Evolutionary conservation across 345 rosid genomes (phyloP).

Genomic region (Syzygium grande): DNA sequence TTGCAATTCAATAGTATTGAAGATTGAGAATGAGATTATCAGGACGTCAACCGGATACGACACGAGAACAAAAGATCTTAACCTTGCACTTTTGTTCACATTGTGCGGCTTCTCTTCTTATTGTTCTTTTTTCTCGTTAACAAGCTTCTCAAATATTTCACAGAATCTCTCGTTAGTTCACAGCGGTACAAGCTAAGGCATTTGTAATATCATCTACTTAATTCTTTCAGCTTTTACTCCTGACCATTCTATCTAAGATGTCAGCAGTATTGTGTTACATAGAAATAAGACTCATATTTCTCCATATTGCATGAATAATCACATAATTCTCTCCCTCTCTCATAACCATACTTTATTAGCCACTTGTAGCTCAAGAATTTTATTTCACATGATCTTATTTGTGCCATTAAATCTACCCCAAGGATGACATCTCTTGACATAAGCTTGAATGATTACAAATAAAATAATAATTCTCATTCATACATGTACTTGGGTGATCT

Average conservation of each 20-base stretch:
- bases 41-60: background rate
- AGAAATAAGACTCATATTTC: background rate
- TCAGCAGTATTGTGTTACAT: background rate
- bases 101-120: background rate
- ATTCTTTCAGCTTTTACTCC: background rate
- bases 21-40: background rate
- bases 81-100: background rate
- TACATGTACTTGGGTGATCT: background rate
- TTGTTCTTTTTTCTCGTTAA: background rate
- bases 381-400: background rate
- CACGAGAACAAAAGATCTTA: background rate
- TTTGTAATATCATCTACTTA: background rate
- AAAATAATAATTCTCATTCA: background rate
- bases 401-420: background rate
- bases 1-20: background rate
- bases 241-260: background rate
- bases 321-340: background rate
- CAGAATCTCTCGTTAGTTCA: background rate
- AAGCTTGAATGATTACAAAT: background rate
- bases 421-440: background rate
- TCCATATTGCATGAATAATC: background rate
- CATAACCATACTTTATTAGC: background rate
- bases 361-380: background rate
- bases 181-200: background rate
- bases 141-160: background rate